Base-by-base conservation (phyloP, 371 early-diverging fungal species). In the Mortierella sp. region DNA sequence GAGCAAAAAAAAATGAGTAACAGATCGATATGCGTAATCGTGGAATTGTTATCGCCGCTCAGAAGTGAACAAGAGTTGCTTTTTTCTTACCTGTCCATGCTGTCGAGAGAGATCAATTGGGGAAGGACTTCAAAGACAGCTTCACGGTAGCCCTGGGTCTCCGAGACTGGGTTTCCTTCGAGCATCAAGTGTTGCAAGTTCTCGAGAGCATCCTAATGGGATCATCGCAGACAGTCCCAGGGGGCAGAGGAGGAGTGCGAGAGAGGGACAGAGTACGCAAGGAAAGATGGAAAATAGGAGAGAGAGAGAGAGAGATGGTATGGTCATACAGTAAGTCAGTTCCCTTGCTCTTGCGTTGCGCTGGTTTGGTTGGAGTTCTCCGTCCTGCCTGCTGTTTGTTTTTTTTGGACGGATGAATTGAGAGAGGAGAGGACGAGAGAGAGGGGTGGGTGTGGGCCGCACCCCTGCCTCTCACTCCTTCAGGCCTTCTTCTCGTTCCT, bases 61-160 rank as follows among this genome's bases (percentile, higher is more conserved):
- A 5, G 13, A 3, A 26, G 46, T n/a, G n/a, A n/a, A n/a, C 28
- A 44, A 19, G 5, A 24, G n/a, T 10, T 34, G 1, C 0, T 46
- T 24, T 24, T n/a, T 19, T 0, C 48, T 70, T 78, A 84, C 84
- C 84, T 77, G 71, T 80, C 84, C 9, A 75, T 43, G n/a, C 84
- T 81, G 53, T 84, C 84, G 26, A 84, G 76, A 6, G 81, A 69
- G 73, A 84, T 80, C 70, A 84, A 69, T 53, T 84, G 84, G 26
- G 84, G 84, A 13, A 84, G 54, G 50, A 73, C 37, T 11, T 84
- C 69, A 69, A 84, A 84, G 24, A 84, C 75, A 5, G 64, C 81
- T 37, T 77, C 78, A 48, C 84, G 84, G 44, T 80, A 84, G 40
- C 69, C 73, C 4, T 84, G 78, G 31, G 59, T 53, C 16, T 57